Base-by-base conservation (phyloP, 495 filamentous ascomycete species). In the Annulohypoxylon maeteangense region DNA sequence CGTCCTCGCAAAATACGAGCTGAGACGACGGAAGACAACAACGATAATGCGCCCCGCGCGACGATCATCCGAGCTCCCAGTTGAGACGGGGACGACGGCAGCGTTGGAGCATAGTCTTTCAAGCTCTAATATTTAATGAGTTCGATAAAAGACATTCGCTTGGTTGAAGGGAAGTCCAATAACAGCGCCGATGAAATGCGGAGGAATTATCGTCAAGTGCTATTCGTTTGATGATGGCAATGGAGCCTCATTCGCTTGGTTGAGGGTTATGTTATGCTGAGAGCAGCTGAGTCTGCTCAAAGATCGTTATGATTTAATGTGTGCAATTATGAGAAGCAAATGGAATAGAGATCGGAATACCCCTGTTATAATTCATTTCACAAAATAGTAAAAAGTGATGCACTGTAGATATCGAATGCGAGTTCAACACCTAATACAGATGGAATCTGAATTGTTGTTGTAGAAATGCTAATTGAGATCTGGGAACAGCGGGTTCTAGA, bases 281-380 rank as follows among this genome's bases (percentile, higher is more conserved):
- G 16, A 38, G 53, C 16, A 14, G 54, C 34, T 12, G 22, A 50
- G 3, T 27, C 16, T 51, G 32, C 42, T 0, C 54, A 29, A 47
- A n/a, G 48, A 22, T 48, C 38, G 22, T 34, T n/a, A 56, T 32
- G 65, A 62, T 44, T 62, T 38, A 56, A 14, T 63, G 20, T 53
- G 42, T 34, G 38, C 34, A 54, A 47, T 23, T 18, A 47, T 48
- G 7, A 54, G 36, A 55, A 40, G 16, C 23, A n/a, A 55, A 62
- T 22, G 38, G 6, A 27, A 58, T 7, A 58, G 40, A 51, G 11
- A 62, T 38, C 16, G 7, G 27, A 51, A 68, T 62, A 56, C 65
- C 58, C 56, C 38, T 42, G 45, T 40, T 54, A 36, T 47, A 16
- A 20, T 47, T 7, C 12, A 11, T 36, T 11, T 42, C 10, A 5